Base-by-base conservation (phyloP, 768 basidiomycete genomes). In the Agrocybe praecox region DNA sequence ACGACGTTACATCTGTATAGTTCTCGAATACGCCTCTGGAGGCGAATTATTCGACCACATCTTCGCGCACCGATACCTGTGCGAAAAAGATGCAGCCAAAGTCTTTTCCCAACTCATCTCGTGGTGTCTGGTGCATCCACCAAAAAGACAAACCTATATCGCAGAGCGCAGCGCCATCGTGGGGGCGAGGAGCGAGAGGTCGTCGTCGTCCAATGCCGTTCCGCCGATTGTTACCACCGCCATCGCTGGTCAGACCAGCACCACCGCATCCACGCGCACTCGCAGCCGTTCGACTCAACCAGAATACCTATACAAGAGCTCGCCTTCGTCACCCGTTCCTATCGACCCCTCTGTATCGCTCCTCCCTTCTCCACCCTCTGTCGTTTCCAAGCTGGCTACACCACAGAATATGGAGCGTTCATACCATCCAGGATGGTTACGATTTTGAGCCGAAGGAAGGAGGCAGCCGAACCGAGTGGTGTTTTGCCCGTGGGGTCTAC, bases 11-110 rank as follows among this genome's bases (percentile, higher is more conserved):
- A 98, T 99, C 65, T 97, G 97, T 34, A 99, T 99, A 69, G 96
- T 99, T 64, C 86, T 99, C 59, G 97, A 98, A 72, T 98, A 96
- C 67, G 97, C 97, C 33, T 95, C 94, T 1, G 97, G 97, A 52
- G 97, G 97, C 54, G 97, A 99, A 71, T 86, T 99, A 19, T 98
- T 99, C 73, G 97, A 99, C 74, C 94, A 98, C 73, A 99, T 99
- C 69, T 85, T 98, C 50, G 96, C 96, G 18, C 97, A 98, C 70
- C 90, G 94, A 42, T 97, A 96, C 72, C 87, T 99, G 64, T 89
- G 90, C 62, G 97, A 98, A 72, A 85, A 85, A 61, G 95, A 98
- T 67, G 97, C 97, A 1, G 87, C 92, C 62, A 95, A 91, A 70
- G 88, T 99, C 40, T 99, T 99, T 70, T 93, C 94, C 17, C 97